These are phyloP conservation scores for Tetrapisispora arboricola DNA, from an alignment of 805 yeast genomes.

Conservation along the genomic window DNA sequence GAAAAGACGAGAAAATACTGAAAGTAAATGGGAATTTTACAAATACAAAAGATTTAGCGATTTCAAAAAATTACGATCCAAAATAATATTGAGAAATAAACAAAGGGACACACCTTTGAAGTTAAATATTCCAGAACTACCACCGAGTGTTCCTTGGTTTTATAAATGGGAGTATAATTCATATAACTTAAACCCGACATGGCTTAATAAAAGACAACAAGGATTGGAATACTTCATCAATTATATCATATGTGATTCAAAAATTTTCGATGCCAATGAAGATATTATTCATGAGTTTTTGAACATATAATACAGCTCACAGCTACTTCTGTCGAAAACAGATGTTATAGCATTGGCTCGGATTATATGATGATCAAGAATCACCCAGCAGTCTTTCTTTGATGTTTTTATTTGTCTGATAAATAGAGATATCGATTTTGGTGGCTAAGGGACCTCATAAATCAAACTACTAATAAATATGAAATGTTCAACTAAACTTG, in stretches of 20 bases:
- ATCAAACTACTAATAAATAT: no score
- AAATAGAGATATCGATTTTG: no score
- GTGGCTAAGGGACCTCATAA: no score
- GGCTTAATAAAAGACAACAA: slow-evolving; percentile 45
- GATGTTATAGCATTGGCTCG: no score
- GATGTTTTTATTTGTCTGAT: no score
- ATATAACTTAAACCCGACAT: slow-evolving; percentile 30
- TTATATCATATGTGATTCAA: slow-evolving; percentile 14
- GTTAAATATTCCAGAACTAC: slow-evolving; percentile 37
- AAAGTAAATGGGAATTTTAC: slow-evolving; percentile 23
- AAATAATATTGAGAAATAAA: slow-evolving; percentile 23
- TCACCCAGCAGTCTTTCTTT: no score
- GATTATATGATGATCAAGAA: no score
- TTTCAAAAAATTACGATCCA: slow-evolving; percentile 38
- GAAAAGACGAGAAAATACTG: neutral
- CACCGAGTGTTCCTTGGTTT: slow-evolving; percentile 39
- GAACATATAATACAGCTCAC: no score
- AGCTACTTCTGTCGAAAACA: no score
- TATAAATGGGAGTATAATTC: slow-evolving; percentile 22
- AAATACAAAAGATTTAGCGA: slow-evolving; percentile 58
- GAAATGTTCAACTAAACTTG: no score
- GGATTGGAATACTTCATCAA: slow-evolving; percentile 54
- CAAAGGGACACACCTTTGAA: slow-evolving; percentile 6
- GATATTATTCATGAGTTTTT: slow-evolving; percentile 1
- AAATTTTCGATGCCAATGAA: neutral